Evolutionary conservation across 1,139 yeast genomes (phyloP).

Genomic region (Saccharomycopsis crataegensis): DNA sequence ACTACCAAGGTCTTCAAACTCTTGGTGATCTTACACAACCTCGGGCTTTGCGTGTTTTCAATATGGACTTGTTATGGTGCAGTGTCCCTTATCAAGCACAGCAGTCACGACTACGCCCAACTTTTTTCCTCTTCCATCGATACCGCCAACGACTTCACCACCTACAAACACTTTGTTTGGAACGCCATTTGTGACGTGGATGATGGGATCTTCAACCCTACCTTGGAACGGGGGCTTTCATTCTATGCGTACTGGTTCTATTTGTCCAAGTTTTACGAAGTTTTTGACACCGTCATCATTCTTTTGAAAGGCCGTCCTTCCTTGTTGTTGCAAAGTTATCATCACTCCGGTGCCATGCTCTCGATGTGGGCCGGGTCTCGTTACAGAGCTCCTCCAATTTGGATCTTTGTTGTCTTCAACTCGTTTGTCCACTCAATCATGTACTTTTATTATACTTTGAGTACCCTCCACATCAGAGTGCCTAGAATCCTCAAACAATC

Average conservation of each 20-base stretch:
- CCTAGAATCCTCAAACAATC: slow-evolving; percentile 53
- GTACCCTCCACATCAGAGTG: slow-evolving; percentile 53
- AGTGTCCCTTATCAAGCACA: slow-evolving; percentile 40
- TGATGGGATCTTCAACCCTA: slow-evolving; percentile 47
- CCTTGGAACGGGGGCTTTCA: slow-evolving; percentile 39
- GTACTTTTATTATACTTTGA: slow-evolving; percentile 65
- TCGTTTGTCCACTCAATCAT: slow-evolving; percentile 70
- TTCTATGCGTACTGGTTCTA: slow-evolving; percentile 64
- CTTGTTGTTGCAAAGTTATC: slow-evolving; percentile 64
- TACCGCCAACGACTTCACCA: not conserved
- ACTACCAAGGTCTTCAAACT: slow-evolving; percentile 40
- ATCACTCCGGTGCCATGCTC: slow-evolving; percentile 78
- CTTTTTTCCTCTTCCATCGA: not conserved
- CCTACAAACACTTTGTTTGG: slow-evolving; percentile 37
- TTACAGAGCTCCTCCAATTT: slow-evolving; percentile 66
- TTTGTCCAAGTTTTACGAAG: slow-evolving; percentile 67
- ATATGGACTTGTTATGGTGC: slow-evolving; percentile 71
- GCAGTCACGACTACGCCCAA: slow-evolving; percentile 28
- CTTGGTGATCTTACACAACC: slow-evolving; percentile 56
- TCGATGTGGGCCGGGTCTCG: slow-evolving; percentile 80
- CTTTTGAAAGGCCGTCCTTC: slow-evolving; percentile 65
- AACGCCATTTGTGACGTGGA: slow-evolving; percentile 56
- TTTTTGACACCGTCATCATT: slow-evolving; percentile 61
- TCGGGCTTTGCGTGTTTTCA: slow-evolving; percentile 57
- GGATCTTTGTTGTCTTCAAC: slow-evolving; percentile 78